Percentiles rank a stretch among this genome's conserved stretches.
Conservation (phyloP, 257 asterid species). For the Paraleonurus japonicus region DNA sequence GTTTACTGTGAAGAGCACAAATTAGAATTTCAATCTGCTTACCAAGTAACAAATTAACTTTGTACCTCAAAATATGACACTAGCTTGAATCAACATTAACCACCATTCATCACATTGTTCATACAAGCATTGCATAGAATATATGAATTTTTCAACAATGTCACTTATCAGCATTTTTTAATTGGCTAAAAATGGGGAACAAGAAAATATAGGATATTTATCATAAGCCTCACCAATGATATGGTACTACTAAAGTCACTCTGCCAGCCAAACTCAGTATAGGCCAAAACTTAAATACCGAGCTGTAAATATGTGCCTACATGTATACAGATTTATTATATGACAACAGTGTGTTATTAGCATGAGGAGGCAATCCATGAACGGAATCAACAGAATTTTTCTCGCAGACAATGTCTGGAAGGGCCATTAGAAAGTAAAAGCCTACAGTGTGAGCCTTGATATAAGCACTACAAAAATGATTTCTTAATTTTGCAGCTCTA, state of each 20-base stretch:
- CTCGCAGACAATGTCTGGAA: background rate
- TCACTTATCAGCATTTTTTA: conserved; percentile 3
- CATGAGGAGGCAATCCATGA: background rate
- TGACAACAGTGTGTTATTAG: background rate
- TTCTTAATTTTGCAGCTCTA: background rate
- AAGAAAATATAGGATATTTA: background rate
- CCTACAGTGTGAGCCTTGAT: background rate
- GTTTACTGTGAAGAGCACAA: background rate
- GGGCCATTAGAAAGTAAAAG: background rate
- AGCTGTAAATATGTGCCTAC: background rate
- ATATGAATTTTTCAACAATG: background rate
- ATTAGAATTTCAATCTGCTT: background rate
- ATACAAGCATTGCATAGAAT: background rate
- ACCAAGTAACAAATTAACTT: background rate
- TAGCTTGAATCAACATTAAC: background rate
- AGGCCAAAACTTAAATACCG: background rate
- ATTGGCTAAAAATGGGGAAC: background rate
- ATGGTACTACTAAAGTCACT: background rate
- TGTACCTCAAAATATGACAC: background rate
- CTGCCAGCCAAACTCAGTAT: background rate
- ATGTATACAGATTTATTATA: background rate
- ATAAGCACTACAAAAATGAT: background rate
- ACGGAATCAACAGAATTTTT: background rate
- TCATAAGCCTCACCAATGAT: background rate
- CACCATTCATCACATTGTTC: background rate